These are phyloP conservation scores for Talaromyces sp. DNA, from an alignment of 2,329 filamentous ascomycete species.

Conservation along the genomic window DNA sequence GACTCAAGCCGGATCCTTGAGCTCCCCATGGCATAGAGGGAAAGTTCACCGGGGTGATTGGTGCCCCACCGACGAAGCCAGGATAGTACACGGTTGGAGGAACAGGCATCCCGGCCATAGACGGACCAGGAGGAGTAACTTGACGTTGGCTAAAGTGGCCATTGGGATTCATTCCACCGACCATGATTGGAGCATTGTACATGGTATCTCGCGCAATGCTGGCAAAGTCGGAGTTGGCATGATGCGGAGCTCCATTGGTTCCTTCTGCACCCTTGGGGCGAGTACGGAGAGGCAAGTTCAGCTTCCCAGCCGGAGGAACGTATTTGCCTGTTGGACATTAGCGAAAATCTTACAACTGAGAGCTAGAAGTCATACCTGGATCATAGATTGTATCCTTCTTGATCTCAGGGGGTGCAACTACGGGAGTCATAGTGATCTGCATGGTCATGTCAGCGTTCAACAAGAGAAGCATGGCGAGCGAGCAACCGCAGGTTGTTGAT, in stretches of 20 bases:
- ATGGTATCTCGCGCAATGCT: constrained; percentile 33
- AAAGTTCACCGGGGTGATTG: constrained; percentile 34
- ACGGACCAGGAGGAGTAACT: constrained; percentile 31
- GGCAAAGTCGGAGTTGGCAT: constrained; percentile 29
- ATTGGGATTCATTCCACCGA: constrained; percentile 32
- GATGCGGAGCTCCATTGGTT: constrained; percentile 13
- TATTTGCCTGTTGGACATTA: constrained; percentile 16
- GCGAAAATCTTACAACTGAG: neutral
- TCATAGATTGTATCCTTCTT: constrained; percentile 19
- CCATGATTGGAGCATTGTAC: constrained; percentile 26
- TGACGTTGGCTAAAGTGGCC: constrained; percentile 32
- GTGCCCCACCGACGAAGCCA: constrained; percentile 33
- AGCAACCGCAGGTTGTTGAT: neutral
- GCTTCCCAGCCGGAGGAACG: constrained; percentile 19
- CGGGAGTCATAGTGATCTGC: constrained; percentile 17
- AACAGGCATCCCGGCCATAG: constrained; percentile 16
- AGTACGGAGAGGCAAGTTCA: constrained; percentile 19
- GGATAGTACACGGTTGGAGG: constrained; percentile 41
- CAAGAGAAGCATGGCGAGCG: neutral
- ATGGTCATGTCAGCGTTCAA: constrained; percentile 1
- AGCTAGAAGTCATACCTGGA: constrained; percentile 8
- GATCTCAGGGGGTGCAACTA: constrained; percentile 14
- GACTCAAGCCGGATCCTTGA: constrained; percentile 35
- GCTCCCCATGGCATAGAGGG: constrained; percentile 41
- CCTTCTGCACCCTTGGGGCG: constrained; percentile 15